Percentiles rank a stretch among this genome's conserved stretches.
These are phyloP conservation scores for Pouteria campechiana DNA, from an alignment of 179 eudicot genomes.

Conservation along the genomic window DNA sequence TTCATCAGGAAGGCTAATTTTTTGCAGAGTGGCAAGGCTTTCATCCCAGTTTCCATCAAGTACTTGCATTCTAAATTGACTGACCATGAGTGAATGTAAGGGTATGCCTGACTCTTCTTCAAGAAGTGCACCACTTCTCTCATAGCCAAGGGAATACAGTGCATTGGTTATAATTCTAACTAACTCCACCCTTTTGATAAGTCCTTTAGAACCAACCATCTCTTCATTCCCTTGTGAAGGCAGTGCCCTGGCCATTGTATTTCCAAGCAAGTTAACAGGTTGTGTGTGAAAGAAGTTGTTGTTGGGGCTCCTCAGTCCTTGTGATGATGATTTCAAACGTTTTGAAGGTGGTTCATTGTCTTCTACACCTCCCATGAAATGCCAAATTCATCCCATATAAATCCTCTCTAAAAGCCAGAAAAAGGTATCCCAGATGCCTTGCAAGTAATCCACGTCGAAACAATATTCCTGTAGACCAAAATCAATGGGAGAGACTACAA, in stretches of 20 bases:
- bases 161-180: conserved; percentile 46
- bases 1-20: conserved; percentile 41
- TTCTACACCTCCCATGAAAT: conserved; percentile 66
- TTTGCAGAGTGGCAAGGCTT: conserved; percentile 31
- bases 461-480: no score
- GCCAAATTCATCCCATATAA: conserved; percentile 59
- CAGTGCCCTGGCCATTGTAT: conserved; percentile 46
- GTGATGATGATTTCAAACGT: conserved; percentile 38
- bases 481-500: no score
- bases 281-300: conserved; percentile 19
- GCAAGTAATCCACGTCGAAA: no score
- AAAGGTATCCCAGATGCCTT: no score
- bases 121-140: conserved; percentile 32
- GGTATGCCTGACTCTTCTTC: conserved; percentile 63
- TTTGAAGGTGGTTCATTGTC: conserved; percentile 57
- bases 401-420: no score
- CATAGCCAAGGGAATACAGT: conserved; percentile 59
- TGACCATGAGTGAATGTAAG: conserved; percentile 30
- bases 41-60: conserved; percentile 57
- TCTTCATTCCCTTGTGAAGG: conserved; percentile 46
- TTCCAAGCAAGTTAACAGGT: conserved; percentile 28
- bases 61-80: conserved; percentile 45
- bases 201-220: conserved; percentile 51
- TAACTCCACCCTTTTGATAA: conserved; percentile 48
- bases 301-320: conserved; percentile 21